A percentile compares a stretch with the other conserved stretches of the same genome.
Conservation (phyloP, 805 yeast species). For the Starmerella scarabaei region DNA sequence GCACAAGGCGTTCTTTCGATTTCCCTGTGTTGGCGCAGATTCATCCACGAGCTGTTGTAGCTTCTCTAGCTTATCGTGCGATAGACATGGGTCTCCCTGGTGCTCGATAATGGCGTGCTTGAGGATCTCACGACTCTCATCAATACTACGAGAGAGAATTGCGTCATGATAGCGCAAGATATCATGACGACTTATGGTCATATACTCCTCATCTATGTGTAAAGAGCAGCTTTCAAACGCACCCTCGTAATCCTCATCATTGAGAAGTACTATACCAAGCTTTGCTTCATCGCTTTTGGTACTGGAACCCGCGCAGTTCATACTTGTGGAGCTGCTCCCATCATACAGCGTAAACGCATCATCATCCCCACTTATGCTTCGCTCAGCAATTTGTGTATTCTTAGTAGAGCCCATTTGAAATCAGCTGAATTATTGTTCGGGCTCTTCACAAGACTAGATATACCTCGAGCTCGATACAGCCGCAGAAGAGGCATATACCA, state of each 20-base stretch:
- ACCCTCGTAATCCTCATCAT: slow-evolving; percentile 1
- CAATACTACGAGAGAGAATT: slow-evolving; percentile 20
- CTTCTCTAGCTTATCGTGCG: slow-evolving; percentile 7
- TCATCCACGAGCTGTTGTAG: slow-evolving; percentile 1
- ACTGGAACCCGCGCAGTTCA: too few species aligned
- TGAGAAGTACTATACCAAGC: not conserved
- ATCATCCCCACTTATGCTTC: too few species aligned
- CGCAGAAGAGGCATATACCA: too few species aligned
- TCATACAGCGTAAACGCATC: too few species aligned
- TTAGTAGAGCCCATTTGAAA: too few species aligned
- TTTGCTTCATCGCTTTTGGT: too few species aligned
- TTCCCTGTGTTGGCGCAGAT: slow-evolving; percentile 23
- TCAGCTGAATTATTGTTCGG: too few species aligned
- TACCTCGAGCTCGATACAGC: too few species aligned
- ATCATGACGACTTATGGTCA: slow-evolving; percentile 1
- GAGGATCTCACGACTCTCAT: slow-evolving; percentile 33
- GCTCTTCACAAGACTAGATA: too few species aligned
- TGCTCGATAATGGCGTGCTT: slow-evolving; percentile 32
- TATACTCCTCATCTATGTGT: slow-evolving; percentile 4
- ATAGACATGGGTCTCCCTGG: slow-evolving; percentile 34
- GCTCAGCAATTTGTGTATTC: too few species aligned
- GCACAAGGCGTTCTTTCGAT: slow-evolving; percentile 13
- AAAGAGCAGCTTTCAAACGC: slow-evolving; percentile 8
- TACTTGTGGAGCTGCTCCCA: too few species aligned
- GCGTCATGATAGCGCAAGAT: slow-evolving; percentile 1